Base-by-base conservation (phyloP, 176 grass and related monocot species). In the Cenchrus americanus region DNA sequence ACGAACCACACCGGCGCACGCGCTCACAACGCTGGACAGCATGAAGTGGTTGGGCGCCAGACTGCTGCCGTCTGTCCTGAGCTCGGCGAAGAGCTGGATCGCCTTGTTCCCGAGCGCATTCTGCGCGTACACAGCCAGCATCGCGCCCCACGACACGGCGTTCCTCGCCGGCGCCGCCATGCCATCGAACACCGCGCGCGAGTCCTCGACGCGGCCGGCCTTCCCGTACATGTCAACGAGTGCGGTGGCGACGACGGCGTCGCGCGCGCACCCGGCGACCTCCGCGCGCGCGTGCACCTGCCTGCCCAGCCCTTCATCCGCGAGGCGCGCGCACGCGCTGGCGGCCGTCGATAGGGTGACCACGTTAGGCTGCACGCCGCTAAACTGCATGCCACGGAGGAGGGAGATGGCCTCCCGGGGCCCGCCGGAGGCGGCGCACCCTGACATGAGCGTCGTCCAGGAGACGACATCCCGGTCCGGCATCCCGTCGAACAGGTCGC, bases 401-500 rank as follows among this genome's bases (percentile, higher is more conserved):
- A 97, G 83, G 10, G 66, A 44, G 4, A 94, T 6, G 22, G 91
- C 87, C 8, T 30, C 69, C 9, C 49, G 12, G 63, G 89, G 79
- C 52, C 51, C 53, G 10, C 81, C 88, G 14, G 79, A 61, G 12
- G 75, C 78, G 41, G 82, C 74, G 27, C 92, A 90, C 65, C 94
- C 94, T 5, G 91, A 86, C 87, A 97, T 97, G 54, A 97, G 88
- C n/a, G 89, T 90, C 32, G 92, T 94, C 89, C 92, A 97, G 69
- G 94, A 89, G 8, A 97, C 67, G 13, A 97, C 88, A 26, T 97
- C 81, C 24, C 54, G 78, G 6, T 69, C 55, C 23, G 0, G 80
- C 86, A 97, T 94, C 85, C 81, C 88, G 27, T 92, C 92, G 62
- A 97, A 89, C 92, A 97, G 34, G 49, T 80, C 53, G 49, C 71